A percentile compares a stretch with the other conserved stretches of the same genome.
phyloP scores from a whole-genome alignment of 371 early-diverging fungal species.

The Mucor lusitanicus region DNA sequence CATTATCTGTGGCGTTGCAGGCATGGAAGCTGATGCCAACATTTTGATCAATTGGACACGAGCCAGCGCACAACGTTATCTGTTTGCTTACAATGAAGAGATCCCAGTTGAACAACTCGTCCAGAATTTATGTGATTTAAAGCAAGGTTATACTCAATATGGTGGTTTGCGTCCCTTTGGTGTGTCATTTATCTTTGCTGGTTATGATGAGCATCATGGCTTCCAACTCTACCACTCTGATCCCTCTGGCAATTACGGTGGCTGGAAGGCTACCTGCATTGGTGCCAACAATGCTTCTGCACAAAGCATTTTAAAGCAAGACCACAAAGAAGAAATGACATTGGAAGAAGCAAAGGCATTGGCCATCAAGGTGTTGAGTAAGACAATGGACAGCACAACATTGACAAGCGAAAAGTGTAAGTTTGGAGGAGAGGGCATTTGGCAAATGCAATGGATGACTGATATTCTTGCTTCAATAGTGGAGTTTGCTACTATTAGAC shows the following conservation, averaged over 20 bases:
- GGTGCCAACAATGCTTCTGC: slow-evolving; percentile 95
- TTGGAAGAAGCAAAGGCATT: slow-evolving; percentile 87
- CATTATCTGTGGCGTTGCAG: slow-evolving; percentile 97
- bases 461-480: slow-evolving; percentile 39
- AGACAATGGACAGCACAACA: slow-evolving; percentile 94
- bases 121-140: slow-evolving; percentile 91
- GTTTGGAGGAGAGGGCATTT: slow-evolving; percentile 18
- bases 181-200: slow-evolving; percentile 97
- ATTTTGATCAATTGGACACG: slow-evolving; percentile 93
- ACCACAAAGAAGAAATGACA: slow-evolving; percentile 89
- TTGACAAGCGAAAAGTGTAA: slow-evolving; percentile 89
- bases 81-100: slow-evolving; percentile 83
- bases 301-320: slow-evolving; percentile 91
- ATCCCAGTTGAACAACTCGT: slow-evolving; percentile 96
- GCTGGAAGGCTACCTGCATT: slow-evolving; percentile 98
- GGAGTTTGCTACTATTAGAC: slow-evolving; percentile 81
- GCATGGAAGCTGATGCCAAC: slow-evolving; percentile 98
- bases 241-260: slow-evolving; percentile 98
- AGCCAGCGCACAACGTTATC: slow-evolving; percentile 88
- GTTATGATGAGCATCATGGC: slow-evolving; percentile 88
- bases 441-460: not conserved
- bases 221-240: slow-evolving; percentile 98
- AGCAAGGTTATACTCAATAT: slow-evolving; percentile 99
- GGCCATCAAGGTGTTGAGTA: slow-evolving; percentile 91
- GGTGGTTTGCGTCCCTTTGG: slow-evolving; percentile 99